Evolutionary conservation across 805 yeast genomes (phyloP), one percentile per base, ranked within the genome.

Genomic region (Komagataella mondaviorum): DNA sequence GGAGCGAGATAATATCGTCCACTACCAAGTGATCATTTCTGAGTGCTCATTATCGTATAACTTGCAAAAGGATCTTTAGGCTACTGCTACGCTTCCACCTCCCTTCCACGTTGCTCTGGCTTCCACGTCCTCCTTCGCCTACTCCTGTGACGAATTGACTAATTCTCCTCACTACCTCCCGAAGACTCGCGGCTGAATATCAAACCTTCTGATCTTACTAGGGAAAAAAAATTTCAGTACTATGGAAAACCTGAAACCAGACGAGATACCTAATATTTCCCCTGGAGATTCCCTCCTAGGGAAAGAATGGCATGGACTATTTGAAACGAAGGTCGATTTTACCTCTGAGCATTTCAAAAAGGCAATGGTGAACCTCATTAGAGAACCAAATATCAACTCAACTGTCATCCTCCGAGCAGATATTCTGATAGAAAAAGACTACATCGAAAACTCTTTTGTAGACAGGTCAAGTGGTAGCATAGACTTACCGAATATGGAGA

Each of bases 321-420:
- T 76, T 58, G 71, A 72, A 52, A 61, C 68, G 0, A 60, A 60
- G 0, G 81, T 75, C 2, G 77, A 71, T 3, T 83, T 82, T 57
- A 67, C 67, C 10, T 60, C 71, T 12, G 64, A 63, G 4, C 87
- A 88, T 65, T 88, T 82, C 60, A 81, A 79, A 52, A 68, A 69
- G 2, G 96, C 96, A 5, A 84, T 88, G 90, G 65, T 77, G 47
- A 86, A 88, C 63, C 72, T 88, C 54, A 85, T 88, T 51, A 73
- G 76, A 53, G 88, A 87, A 56, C 96, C 96, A 16, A 86, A 89
- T 62, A 85, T 88, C 66, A 91, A 90, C 67, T 90, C 97, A 8
- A 85, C 96, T 0, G 93, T 88, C 43, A 85, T 90, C 39, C 70
- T 91, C 66, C 71, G 98, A 57, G 95, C 97, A 0, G 97, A 91